These are phyloP conservation scores for Vigna reflexopilosa DNA, from an alignment of 306 rosid genomes.

Conservation along the genomic window DNA sequence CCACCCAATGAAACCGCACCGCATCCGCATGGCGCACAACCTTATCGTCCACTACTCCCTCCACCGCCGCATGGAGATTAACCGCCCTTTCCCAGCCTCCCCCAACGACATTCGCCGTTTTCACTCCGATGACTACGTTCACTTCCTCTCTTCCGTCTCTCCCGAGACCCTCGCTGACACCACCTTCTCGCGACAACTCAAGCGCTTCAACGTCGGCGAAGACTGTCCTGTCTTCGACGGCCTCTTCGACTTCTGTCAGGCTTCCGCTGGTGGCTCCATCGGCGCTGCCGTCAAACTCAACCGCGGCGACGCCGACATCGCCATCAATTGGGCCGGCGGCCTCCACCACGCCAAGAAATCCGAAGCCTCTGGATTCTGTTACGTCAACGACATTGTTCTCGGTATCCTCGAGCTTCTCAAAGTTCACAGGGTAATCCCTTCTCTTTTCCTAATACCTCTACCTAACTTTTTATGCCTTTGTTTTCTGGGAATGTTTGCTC, in stretches of 20 bases:
- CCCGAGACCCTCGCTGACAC: conserved; percentile 62
- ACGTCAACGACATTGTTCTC: conserved; percentile 88
- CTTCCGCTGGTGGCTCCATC: conserved; percentile 81
- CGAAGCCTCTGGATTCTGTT: conserved; percentile 92
- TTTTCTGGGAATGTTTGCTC: background rate
- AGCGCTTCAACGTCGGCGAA: conserved; percentile 84
- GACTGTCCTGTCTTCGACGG: conserved; percentile 90
- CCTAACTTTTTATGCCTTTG: background rate
- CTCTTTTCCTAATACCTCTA: background rate
- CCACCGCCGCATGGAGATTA: conserved; percentile 87
- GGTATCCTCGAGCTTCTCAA: conserved; percentile 95
- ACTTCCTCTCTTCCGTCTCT: conserved; percentile 65
- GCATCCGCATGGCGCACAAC: conserved; percentile 84
- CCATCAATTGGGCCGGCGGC: conserved; percentile 85
- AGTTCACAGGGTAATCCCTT: conserved; percentile 69
- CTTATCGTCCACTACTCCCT: conserved; percentile 77
- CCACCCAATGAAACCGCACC: conserved; percentile 88
- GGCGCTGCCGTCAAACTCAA: conserved; percentile 86
- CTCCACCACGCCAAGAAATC: conserved; percentile 86
- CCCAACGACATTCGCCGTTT: conserved; percentile 64
- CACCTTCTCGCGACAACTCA: conserved; percentile 63
- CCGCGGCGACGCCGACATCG: conserved; percentile 73
- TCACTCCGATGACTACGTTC: conserved; percentile 75
- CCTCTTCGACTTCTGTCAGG: conserved; percentile 74
- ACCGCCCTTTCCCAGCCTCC: conserved; percentile 71